These are phyloP conservation scores for Drechslerella coelobrocha DNA, from an alignment of 2,329 filamentous ascomycete species.

Conservation along the genomic window DNA sequence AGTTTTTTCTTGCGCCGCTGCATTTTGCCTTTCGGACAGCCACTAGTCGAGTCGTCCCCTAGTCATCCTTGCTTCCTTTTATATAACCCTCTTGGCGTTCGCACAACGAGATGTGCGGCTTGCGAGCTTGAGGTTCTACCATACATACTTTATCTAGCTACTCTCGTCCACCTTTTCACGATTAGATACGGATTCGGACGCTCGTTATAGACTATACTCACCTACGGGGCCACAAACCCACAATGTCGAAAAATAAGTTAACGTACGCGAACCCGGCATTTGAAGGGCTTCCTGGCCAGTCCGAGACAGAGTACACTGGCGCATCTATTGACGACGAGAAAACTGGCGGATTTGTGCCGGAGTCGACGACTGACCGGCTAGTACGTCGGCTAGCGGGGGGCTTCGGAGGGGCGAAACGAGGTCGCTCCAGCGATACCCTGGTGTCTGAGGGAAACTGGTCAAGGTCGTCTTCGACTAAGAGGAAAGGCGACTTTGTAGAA, in stretches of 20 bases:
- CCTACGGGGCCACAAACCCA: not conserved
- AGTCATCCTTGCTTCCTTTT: no score
- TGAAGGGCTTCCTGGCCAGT: not conserved
- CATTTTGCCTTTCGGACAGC: not conserved
- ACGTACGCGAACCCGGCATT: constrained; percentile 35
- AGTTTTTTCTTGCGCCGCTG: not conserved
- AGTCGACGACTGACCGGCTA: constrained; percentile 24
- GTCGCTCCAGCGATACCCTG: constrained; percentile 10
- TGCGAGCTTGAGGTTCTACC: not conserved
- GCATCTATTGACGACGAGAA: constrained; percentile 10
- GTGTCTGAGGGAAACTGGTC: constrained; percentile 14
- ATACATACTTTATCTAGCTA: not conserved
- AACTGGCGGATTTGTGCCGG: constrained; percentile 11
- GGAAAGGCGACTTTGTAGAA: not conserved
- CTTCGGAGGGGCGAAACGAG: constrained; percentile 2
- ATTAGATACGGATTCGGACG: not conserved
- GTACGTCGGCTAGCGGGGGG: constrained; percentile 15
- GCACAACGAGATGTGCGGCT: not conserved
- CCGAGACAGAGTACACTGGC: not conserved
- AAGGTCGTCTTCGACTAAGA: constrained; percentile 11
- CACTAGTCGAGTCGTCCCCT: no score
- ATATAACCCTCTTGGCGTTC: not conserved
- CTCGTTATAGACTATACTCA: not conserved
- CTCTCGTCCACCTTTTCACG: not conserved
- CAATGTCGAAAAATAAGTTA: constrained; percentile 19